These are phyloP conservation scores for Colletotrichum spaethianum DNA, from an alignment of 2,329 filamentous ascomycete genomes.

Conservation along the genomic window DNA sequence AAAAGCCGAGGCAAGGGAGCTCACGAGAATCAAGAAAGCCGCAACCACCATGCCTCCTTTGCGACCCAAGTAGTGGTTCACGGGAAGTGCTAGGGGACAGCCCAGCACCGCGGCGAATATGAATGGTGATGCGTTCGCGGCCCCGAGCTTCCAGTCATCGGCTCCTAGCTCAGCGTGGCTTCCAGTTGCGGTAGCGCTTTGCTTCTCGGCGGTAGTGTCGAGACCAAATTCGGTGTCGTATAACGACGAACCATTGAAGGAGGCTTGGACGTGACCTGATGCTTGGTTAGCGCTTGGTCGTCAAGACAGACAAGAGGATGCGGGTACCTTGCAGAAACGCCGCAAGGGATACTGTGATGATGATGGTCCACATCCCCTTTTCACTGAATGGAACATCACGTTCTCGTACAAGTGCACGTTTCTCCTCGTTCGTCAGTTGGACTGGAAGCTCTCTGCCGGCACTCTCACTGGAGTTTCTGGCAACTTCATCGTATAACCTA, in stretches of 20 bases:
- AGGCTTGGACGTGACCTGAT: conserved; percentile 58
- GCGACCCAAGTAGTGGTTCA: conserved; percentile 58
- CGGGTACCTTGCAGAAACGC: conserved; percentile 56
- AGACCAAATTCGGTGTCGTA: conserved; percentile 41
- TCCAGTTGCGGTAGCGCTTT: conserved; percentile 26
- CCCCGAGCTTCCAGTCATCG: conserved; percentile 56
- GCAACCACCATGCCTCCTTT: conserved; percentile 57
- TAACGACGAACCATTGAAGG: conserved; percentile 58
- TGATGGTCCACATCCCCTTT: conserved; percentile 55
- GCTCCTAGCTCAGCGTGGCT: conserved; percentile 2
- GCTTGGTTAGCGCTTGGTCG: background rate
- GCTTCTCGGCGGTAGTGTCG: background rate
- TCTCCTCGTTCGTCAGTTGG: conserved; percentile 52
- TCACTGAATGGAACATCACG: conserved; percentile 57
- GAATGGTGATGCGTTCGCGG: conserved; percentile 56
- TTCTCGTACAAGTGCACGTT: conserved; percentile 53
- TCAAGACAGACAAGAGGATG: background rate
- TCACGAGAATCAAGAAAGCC: conserved; percentile 55
- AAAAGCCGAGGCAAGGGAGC: conserved; percentile 55
- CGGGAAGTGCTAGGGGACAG: conserved; percentile 56
- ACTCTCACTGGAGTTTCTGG: conserved; percentile 46
- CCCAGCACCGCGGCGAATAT: conserved; percentile 56
- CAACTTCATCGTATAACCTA: conserved; percentile 55
- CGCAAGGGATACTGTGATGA: conserved; percentile 59
- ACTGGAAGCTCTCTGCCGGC: conserved; percentile 49